Evolutionary conservation across 2,329 filamentous ascomycete genomes (phyloP).

Genomic region (Fusarium decemcellulare): DNA sequence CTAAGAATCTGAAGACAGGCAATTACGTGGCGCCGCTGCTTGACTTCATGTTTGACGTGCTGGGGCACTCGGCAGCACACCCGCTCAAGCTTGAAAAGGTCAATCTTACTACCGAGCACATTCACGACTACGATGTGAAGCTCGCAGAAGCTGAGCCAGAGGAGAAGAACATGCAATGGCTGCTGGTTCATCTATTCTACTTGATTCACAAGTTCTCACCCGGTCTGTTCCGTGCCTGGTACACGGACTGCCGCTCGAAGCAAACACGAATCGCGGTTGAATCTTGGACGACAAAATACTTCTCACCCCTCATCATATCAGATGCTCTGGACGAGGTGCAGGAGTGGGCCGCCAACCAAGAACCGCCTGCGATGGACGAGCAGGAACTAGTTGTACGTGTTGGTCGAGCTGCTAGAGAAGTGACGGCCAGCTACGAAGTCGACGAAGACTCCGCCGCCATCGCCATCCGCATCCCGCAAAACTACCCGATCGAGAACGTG

Average conservation of each 20-base stretch:
- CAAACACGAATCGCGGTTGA: constrained; percentile 86
- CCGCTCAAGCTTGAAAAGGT: constrained; percentile 81
- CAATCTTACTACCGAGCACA: constrained; percentile 70
- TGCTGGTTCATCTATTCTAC: constrained; percentile 90
- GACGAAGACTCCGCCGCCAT: constrained; percentile 91
- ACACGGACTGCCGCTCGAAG: constrained; percentile 83
- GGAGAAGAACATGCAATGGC: constrained; percentile 84
- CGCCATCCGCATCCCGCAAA: constrained; percentile 82
- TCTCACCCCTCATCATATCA: constrained; percentile 79
- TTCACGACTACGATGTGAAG: constrained; percentile 67
- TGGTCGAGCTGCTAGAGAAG: constrained; percentile 78
- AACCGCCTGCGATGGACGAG: constrained; percentile 64
- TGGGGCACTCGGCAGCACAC: constrained; percentile 82
- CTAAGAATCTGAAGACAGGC: constrained; percentile 82
- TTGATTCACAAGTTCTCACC: constrained; percentile 83
- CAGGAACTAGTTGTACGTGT: constrained; percentile 78
- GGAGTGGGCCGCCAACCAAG: constrained; percentile 73
- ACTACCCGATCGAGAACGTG: constrained; percentile 87
- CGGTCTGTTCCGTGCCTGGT: constrained; percentile 87
- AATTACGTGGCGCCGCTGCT: constrained; percentile 79
- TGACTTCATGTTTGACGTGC: constrained; percentile 85
- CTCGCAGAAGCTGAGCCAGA: constrained; percentile 70
- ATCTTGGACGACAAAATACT: constrained; percentile 87
- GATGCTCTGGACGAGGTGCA: constrained; percentile 77
- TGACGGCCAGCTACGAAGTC: constrained; percentile 87